A percentile compares a stretch with the other conserved stretches of the same genome.
These are phyloP conservation scores for Fusarium nodosum DNA, from an alignment of 2,329 filamentous ascomycete genomes.

Conservation along the genomic window DNA sequence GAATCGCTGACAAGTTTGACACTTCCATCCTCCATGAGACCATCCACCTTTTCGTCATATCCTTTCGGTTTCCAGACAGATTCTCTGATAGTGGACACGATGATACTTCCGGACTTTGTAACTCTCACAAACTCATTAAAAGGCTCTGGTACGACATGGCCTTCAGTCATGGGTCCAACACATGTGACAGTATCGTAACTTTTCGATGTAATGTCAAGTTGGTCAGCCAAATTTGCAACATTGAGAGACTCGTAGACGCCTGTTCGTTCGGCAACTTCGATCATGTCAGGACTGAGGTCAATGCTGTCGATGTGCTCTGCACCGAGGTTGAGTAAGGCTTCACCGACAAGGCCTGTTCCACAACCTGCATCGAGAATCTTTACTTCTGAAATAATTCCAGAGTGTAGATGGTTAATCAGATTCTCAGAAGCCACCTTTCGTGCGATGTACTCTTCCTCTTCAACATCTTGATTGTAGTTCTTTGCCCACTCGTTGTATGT, in stretches of 20 bases:
- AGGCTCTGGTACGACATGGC: slow-evolving; percentile 63
- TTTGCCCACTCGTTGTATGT: slow-evolving; percentile 50
- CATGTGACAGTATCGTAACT: slow-evolving; percentile 64
- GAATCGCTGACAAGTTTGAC: slow-evolving; percentile 10
- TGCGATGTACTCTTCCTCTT: slow-evolving; percentile 57
- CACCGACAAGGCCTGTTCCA: slow-evolving; percentile 64
- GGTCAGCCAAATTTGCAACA: slow-evolving; percentile 59
- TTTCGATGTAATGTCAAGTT: slow-evolving; percentile 53
- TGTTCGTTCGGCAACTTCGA: slow-evolving; percentile 59
- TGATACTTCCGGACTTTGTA: slow-evolving; percentile 57
- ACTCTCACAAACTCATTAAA: slow-evolving; percentile 62
- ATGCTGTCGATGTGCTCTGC: slow-evolving; percentile 61
- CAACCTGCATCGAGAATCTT: slow-evolving; percentile 65
- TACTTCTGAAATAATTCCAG: not conserved
- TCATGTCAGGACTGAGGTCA: slow-evolving; percentile 64
- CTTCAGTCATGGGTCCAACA: slow-evolving; percentile 65
- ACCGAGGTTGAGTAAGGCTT: slow-evolving; percentile 57
- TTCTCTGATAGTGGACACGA: slow-evolving; percentile 63
- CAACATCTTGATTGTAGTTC: slow-evolving; percentile 47
- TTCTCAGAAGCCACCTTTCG: slow-evolving; percentile 53
- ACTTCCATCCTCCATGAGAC: slow-evolving; percentile 4
- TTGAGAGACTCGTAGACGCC: slow-evolving; percentile 59
- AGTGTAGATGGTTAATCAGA: slow-evolving; percentile 44
- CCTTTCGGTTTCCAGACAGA: slow-evolving; percentile 61
- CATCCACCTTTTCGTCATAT: slow-evolving; percentile 58